Conservation (phyloP, 2,329 filamentous ascomycete genomes). For the Monilinia laxa region DNA sequence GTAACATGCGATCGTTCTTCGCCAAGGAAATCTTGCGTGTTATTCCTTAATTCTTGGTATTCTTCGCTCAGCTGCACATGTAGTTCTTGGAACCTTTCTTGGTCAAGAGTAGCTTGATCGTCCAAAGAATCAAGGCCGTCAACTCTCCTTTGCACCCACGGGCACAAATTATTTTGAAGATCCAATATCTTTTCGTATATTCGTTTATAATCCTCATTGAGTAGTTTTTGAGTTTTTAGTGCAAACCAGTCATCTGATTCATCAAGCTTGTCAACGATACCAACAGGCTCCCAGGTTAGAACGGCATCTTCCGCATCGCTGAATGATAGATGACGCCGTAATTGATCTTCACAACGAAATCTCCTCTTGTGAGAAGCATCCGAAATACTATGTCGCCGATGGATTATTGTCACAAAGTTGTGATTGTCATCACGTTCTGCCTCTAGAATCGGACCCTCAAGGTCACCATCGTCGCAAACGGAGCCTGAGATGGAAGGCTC, state of each 20-base stretch:
- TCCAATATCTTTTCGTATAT: conserved; percentile 54
- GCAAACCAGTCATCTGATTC: conserved; percentile 37
- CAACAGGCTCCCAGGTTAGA: conserved; percentile 61
- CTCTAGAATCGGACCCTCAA: conserved; percentile 53
- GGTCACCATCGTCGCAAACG: conserved; percentile 57
- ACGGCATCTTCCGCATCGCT: conserved; percentile 74
- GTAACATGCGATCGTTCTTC: conserved; percentile 67
- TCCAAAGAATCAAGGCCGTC: conserved; percentile 59
- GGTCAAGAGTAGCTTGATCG: conserved; percentile 59
- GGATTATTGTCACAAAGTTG: conserved; percentile 51
- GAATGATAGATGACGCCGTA: conserved; percentile 73
- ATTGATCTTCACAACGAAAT: conserved; percentile 56
- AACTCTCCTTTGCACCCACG: conserved; percentile 63
- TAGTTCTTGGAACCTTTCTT: conserved; percentile 62
- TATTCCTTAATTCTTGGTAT: conserved; percentile 65
- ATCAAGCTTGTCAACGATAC: conserved; percentile 43
- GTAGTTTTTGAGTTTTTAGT: conserved; percentile 42
- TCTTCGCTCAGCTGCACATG: conserved; percentile 70
- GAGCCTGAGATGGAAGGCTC: conserved; percentile 59
- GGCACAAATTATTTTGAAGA: conserved; percentile 54
- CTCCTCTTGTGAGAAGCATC: conserved; percentile 39
- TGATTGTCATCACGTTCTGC: conserved; percentile 48
- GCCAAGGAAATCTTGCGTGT: conserved; percentile 65
- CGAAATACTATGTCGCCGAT: conserved; percentile 61
- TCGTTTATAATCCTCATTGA: conserved; percentile 55